Evolutionary conservation across 1,284 basidiomycete species (phyloP), one percentile per base, ranked within the genome.

Genomic region (Pascua guehoae): DNA sequence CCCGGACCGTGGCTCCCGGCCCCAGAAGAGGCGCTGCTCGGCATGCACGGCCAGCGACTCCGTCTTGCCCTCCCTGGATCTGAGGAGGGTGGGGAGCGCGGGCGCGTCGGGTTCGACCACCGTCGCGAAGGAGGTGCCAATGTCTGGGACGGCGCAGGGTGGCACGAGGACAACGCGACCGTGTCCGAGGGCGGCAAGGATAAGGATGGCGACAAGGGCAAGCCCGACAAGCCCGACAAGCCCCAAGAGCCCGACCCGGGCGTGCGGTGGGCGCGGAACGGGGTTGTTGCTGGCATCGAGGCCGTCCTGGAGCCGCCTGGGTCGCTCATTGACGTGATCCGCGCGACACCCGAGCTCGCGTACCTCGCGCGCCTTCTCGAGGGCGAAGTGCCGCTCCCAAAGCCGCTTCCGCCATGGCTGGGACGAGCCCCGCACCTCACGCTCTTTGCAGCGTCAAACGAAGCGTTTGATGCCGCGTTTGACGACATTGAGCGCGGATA

Each of bases 1-100:
- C 84, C 88, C 1, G 85, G 89, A 1, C 92, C 92, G 10, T 93
- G 91, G 88, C 81, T 92, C 68, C 91, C 91, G 7, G 71, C 85
- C 52, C 88, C 87, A 12, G 78, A 76, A 1, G 74, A 79, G 12
- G 92, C 92, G 5, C 82, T 90, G 12, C 82, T 98, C 11, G 90
- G 88, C 12, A 82, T 85, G 17, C 81, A 89, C 56, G 86, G 93
- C 4, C 95, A 98, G 79, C 83, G 87, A 46, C 76, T 98, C 47
- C 82, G 93, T 43, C 74, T 87, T 11, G 65, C 65, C 82, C 49
- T 77, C 79, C 58, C 77, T 0, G 67, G 68, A 12, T 62, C 63
- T 50, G 59, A 81, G 54, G 57, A 68, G 38, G 82, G 84, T 11
- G 79, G 81, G 2, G 75, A 78, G 37, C 59, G 66, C 44, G 71